Evolutionary conservation across 169 alveolate species (phyloP), one percentile per base, ranked within the genome.

Genomic region (Eimeria necatrix): DNA sequence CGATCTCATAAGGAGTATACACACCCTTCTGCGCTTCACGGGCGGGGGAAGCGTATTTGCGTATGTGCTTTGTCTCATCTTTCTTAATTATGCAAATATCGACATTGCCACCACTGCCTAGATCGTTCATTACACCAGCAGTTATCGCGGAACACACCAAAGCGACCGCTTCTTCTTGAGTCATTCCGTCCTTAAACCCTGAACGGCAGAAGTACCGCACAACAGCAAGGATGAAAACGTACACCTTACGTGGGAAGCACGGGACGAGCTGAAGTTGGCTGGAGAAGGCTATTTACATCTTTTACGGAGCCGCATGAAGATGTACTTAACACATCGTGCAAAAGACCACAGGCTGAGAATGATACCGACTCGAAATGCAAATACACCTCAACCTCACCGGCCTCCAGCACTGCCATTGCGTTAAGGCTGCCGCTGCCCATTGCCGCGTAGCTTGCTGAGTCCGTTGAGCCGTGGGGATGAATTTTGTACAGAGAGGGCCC

Each of bases 341-440:
- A 32, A 32, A 32, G 41, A 32, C 41, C 41, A 32, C 41, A 32
- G 41, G 2, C 2, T 32, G 41, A 32, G 3, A 0, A 32, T 32
- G 41, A n/a, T n/a, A n/a, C n/a, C n/a, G 3, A 32, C 0, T 32
- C 41, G 41, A 32, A 2, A 2, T 32, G 41, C 41, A 2, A 32
- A 32, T 32, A 32, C 41, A 32, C 71, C 18, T 18, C 41, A 32
- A 32, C 41, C 71, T 52, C 78, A 92, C 95, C 95, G 18, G 99
- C 97, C 96, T 99, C 99, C 81, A 99, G 96, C 52, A 99, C 98
- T 48, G 99, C 98, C 98, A 98, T 98, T 46, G 99, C 99, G 95
- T 98, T 99, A 74, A 99, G 97, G 52, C 95, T 81, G 64, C 99
- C 99, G 76, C 99, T 98, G 26, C 99, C 99, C 98, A 99, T 98